Evolutionary conservation across 2,329 filamentous ascomycete species (phyloP).

Genomic region (Fusarium pseudograminearum): DNA sequence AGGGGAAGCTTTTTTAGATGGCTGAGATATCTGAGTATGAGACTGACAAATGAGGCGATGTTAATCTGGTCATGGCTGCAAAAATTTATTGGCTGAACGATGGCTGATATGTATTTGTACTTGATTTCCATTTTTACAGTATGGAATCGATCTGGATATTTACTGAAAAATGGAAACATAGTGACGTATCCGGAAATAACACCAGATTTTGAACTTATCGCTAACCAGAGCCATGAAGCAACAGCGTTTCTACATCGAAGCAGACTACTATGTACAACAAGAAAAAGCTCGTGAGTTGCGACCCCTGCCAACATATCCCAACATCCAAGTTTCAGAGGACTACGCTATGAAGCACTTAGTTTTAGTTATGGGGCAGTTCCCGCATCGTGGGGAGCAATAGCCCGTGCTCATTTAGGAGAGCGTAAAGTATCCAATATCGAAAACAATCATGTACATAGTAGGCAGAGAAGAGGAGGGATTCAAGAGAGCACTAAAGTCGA

Average conservation of each 20-base stretch:
- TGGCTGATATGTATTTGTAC: too few relatives aligned
- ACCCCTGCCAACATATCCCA: constrained; percentile 22
- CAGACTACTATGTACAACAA: not conserved
- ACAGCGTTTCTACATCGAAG: not conserved
- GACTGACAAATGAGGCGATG: too few relatives aligned
- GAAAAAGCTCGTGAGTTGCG: not conserved
- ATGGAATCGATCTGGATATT: too few relatives aligned
- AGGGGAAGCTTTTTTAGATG: too few relatives aligned
- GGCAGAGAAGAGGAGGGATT: not conserved
- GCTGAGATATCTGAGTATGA: too few relatives aligned
- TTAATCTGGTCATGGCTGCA: too few relatives aligned
- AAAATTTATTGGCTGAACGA: too few relatives aligned
- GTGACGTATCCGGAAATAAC: not conserved
- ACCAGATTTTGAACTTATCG: not conserved
- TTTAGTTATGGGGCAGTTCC: not conserved
- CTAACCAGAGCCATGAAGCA: not conserved
- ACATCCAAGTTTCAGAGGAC: constrained; percentile 6
- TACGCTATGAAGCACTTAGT: not conserved
- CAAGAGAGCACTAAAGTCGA: not conserved
- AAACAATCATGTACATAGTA: not conserved
- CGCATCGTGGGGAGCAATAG: not conserved
- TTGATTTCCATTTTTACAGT: too few relatives aligned
- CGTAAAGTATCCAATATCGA: not conserved
- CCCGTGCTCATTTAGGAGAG: constrained; percentile 1
- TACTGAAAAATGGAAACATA: too few relatives aligned